Evolutionary conservation across 164 flowering plant species (phyloP), one percentile per base, ranked within the genome.

Genomic region (Akebia trifoliata): DNA sequence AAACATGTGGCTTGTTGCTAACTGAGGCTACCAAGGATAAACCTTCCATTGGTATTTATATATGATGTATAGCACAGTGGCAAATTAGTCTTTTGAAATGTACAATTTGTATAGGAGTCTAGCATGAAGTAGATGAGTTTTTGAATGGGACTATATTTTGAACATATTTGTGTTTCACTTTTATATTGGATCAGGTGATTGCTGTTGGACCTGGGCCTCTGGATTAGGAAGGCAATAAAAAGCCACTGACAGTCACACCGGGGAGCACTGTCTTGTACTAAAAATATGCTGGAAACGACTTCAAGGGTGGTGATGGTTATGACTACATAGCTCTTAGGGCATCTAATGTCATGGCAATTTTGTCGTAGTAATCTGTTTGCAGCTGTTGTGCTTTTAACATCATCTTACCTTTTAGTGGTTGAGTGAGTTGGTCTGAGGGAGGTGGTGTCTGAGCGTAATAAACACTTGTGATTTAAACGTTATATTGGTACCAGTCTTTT

Each of bases 211-310:
- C 93, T 15, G 97, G 97, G 51, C 69, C 74, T 38, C 58, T 85
- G 43, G 95, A 90, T 42, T 84, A 81, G 55, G 84, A 79, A 63
- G 95, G 97, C 4, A 83, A 74, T 24, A 71, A 77, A 54, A 82
- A 81, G 56, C 76, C 88, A 6, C 35, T 81, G 20, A 53, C 83
- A 0, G 56, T 84, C 11, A 3, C 81, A 4, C 49, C 83, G 1
- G 97, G 95, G 32, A 75, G 65, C 74, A 76, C 90, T 7, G 93
- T 90, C 14, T 47, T 90, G 72, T 87, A 78, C 74, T 87, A 95
- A 34, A 90, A 85, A 57, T 90, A 82, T 66, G 93, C 97, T 0
- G 97, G 95, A 10, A 87, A 78, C 49, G 97, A 87, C 48, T 90
- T 90, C 76, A 82, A 87, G 73, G 85, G 90, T 34, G 60, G 48